Base-by-base conservation (phyloP, 225 moss, liverwort and hornwort genomes). In the Asterella californica region DNA sequence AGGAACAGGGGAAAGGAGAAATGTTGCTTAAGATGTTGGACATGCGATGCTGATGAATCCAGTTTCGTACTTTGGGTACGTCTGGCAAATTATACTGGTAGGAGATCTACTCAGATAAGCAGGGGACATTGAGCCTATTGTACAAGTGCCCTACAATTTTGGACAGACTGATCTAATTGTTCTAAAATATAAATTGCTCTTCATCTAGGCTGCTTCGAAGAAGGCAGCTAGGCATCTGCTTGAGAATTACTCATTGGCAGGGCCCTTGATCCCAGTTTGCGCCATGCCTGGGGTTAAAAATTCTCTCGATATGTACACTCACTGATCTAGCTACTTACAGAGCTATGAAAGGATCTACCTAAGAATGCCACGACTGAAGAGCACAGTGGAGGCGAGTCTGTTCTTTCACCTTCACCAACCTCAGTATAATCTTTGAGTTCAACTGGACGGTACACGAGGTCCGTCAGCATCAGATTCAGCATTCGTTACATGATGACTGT, bases 71-170 rank as follows among this genome's bases (percentile, higher is more conserved):
- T n/a, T n/a, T n/a, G n/a, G 4, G 74, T 33, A 74, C 17, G 33
- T 57, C 54, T 67, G 42, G 61, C 80, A 70, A 76, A 27, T 38
- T 71, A 18, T 34, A 37, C 10, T 33, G 52, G 63, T 65, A 45
- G 64, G 83, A 60, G 32, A 42, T 64, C 46, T 77, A 77, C 64
- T 50, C 61, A 64, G 64, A 30, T 47, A 57, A 46, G 77, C 66
- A 59, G 65, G 81, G 79, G 32, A 72, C 54, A 76, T 74, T 70
- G 83, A 84, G 77, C 80, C 72, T 78, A 76, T 68, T 60, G 66
- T 84, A 84, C 84, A 81, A 54, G 78, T 78, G 33, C 84, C 64
- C 79, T 80, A 79, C 54, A 74, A 54, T n/a, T 38, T 46, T 65
- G 70, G 80, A 77, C 72, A 72, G 77, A 77, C 50, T 79, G 59